phyloP scores from a whole-genome alignment of 306 rosid genomes.

The Medicago arabica region DNA sequence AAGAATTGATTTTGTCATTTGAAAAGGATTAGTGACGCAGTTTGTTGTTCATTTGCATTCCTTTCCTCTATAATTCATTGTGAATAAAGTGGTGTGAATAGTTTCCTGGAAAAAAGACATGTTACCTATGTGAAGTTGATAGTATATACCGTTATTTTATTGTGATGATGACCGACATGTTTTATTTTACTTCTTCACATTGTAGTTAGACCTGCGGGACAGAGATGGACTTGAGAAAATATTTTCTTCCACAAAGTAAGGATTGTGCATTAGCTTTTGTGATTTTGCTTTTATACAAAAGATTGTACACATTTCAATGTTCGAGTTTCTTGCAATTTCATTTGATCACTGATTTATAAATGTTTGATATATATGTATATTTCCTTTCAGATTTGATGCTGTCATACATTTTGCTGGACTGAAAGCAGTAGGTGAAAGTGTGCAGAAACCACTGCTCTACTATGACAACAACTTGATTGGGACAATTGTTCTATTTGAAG shows the following conservation, averaged over 20 bases:
- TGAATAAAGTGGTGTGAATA: too few species aligned
- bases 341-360: neutral
- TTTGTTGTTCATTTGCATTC: too few species aligned
- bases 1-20: too few species aligned
- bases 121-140: neutral
- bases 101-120: neutral
- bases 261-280: slow-evolving; percentile 30
- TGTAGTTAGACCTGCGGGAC: slow-evolving; percentile 88
- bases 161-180: slow-evolving; percentile 13
- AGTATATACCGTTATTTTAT: slow-evolving; percentile 13
- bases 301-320: slow-evolving; percentile 4
- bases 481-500: slow-evolving; percentile 81
- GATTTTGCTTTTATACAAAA: neutral
- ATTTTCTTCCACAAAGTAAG: slow-evolving; percentile 74
- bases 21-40: too few species aligned
- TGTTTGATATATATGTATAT: slow-evolving; percentile 10
- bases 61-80: too few species aligned
- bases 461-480: slow-evolving; percentile 90
- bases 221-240: slow-evolving; percentile 65
- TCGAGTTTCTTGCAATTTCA: slow-evolving; percentile 17
- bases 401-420: slow-evolving; percentile 97
- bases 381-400: slow-evolving; percentile 77
- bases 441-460: slow-evolving; percentile 78
- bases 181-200: slow-evolving; percentile 26
- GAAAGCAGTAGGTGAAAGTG: slow-evolving; percentile 98